Base-by-base conservation (phyloP, 148 eudicot genomes). In the Fagopyrum tataricum region DNA sequence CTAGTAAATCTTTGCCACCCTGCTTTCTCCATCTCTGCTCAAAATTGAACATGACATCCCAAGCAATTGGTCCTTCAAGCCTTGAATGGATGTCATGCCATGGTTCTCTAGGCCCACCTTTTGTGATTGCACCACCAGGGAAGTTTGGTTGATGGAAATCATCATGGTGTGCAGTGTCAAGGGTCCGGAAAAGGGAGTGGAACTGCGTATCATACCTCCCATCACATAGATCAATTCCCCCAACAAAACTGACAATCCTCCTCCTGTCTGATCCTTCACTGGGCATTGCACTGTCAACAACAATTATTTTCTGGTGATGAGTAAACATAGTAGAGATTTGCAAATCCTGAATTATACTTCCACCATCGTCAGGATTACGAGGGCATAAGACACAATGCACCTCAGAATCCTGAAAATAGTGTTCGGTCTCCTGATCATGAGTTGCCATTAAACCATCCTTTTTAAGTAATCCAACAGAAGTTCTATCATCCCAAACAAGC, bases 11-110 rank as follows among this genome's bases (percentile, higher is more conserved):
- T 73, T 86, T 90, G 24, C 92, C 92, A 23, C 92, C 96, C 78
- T 90, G 96, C 83, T 90, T 88, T 84, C 78, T 86, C 96, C 96
- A 90, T 66, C 96, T 85, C 84, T 90, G 96, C 78, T 90, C 96
- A 72, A 90, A 90, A 62, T 90, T 90, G 74, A 85, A 90, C 76
- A 90, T 52, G 72, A 90, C 92, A 78, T 90, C 96, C 96, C 96
- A 90, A 43, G 96, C 96, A 67, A 88, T 75, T 17, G 96, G 96
- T 53, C 96, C 96, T 82, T 90, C 96, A 58, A 90, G 80, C 47
- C 88, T 86, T 15, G 85, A 88, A 75, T 90, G 96, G 69, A 90
- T 90, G 73, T 90, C 96, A 41, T 90, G 96, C 96, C 96, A 90
- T 12, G 96, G 96, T 82, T 90, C 96, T 73, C 96, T 81, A 3